phyloP scores from a whole-genome alignment of 1,284 basidiomycete species.

The Trichosporon faecale region DNA sequence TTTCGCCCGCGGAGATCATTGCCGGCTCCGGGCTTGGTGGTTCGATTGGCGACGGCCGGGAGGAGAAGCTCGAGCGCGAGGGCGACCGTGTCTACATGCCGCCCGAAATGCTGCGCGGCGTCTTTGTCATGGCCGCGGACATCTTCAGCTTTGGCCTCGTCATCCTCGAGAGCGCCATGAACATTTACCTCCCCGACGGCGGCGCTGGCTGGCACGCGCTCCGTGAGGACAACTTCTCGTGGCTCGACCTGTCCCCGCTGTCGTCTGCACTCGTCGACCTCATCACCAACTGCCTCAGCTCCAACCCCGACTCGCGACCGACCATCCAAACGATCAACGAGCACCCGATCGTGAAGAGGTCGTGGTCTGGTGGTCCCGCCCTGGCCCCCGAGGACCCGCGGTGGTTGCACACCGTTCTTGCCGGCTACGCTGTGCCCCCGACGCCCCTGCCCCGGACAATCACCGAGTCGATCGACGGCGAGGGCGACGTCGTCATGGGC shows the following conservation, averaged over 20 bases:
- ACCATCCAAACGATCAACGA: conserved; percentile 61
- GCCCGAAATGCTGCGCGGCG: conserved; percentile 90
- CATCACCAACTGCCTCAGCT: conserved; percentile 74
- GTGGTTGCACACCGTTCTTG: conserved; percentile 46
- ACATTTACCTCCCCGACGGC: conserved; percentile 94
- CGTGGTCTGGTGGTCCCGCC: conserved; percentile 56
- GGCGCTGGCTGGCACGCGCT: conserved; percentile 93
- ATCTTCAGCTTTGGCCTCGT: conserved; percentile 96
- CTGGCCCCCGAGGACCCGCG: conserved; percentile 46
- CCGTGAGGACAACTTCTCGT: conserved; percentile 85
- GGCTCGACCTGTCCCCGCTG: conserved; percentile 70
- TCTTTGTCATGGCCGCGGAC: conserved; percentile 90
- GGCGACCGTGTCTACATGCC: conserved; percentile 98
- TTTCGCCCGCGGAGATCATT: conserved; percentile 48
- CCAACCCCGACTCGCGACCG: conserved; percentile 64
- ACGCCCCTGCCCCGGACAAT: neutral
- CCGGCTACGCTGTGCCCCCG: conserved; percentile 14
- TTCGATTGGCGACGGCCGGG: conserved; percentile 23
- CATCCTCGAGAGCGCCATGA: conserved; percentile 89
- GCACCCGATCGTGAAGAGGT: conserved; percentile 67
- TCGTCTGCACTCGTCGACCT: conserved; percentile 69
- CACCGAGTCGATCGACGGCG: conserved; percentile 15
- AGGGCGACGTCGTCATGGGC: conserved; percentile 27
- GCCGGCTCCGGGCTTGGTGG: conserved; percentile 50
- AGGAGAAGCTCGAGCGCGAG: conserved; percentile 73